Conservation (phyloP, 1,284 basidiomycete genomes). For the Apiotrichum montevideense region DNA sequence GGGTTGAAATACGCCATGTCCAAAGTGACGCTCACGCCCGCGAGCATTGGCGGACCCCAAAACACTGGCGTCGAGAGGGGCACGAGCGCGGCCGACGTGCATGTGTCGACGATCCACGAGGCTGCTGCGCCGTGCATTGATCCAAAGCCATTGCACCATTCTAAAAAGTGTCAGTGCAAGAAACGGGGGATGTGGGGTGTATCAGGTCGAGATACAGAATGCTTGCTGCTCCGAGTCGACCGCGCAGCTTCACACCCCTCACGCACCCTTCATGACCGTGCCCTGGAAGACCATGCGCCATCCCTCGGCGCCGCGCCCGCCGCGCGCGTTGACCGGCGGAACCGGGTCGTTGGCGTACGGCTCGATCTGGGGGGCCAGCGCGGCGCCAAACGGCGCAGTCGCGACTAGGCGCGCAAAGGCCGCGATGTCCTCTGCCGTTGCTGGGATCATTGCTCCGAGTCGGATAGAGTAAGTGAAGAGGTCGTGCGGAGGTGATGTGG, state of each 20-base stretch:
- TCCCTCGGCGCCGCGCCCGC: conserved; percentile 9
- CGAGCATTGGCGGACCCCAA: conserved; percentile 36
- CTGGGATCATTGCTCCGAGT: conserved; percentile 2
- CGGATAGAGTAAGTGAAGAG: not conserved
- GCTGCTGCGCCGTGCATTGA: conserved; percentile 37
- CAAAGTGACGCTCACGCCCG: conserved; percentile 32
- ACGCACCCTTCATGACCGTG: conserved; percentile 9
- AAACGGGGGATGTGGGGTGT: too few species aligned
- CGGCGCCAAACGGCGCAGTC: not conserved
- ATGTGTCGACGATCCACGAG: conserved; percentile 33
- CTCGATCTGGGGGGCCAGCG: conserved; percentile 4
- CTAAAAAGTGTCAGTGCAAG: conserved; percentile 11
- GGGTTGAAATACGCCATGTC: conserved; percentile 34
- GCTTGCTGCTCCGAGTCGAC: too few species aligned
- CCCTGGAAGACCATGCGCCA: conserved; percentile 8
- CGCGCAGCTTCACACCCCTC: not conserved
- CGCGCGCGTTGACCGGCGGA: conserved; percentile 11
- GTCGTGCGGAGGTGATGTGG: too few species aligned
- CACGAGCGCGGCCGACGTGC: conserved; percentile 4
- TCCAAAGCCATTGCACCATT: conserved; percentile 29
- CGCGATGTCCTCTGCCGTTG: conserved; percentile 2
- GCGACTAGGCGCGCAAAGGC: not conserved
- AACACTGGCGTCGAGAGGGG: conserved; percentile 28
- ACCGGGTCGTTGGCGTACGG: conserved; percentile 12
- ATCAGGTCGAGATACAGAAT: too few species aligned